Percentiles rank a stretch among this genome's conserved stretches.
These are phyloP conservation scores for Parathielavia appendiculata DNA, from an alignment of 495 filamentous ascomycete species.

Conservation along the genomic window DNA sequence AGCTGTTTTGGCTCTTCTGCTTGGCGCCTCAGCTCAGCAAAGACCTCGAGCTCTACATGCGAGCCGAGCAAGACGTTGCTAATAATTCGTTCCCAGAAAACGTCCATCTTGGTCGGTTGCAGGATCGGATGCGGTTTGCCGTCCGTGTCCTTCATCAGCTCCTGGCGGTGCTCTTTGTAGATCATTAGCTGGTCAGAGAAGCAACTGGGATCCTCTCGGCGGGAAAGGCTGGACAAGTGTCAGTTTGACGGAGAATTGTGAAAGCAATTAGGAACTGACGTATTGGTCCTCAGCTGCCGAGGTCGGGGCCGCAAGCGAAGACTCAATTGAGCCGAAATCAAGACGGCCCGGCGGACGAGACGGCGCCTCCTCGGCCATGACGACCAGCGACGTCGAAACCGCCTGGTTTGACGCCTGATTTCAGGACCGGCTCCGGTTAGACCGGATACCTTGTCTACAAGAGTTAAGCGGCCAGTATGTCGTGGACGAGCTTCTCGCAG, in stretches of 20 bases:
- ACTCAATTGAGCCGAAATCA: conserved; percentile 38
- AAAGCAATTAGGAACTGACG: too few relatives aligned
- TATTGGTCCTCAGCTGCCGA: conserved; percentile 43
- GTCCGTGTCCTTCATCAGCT: conserved; percentile 31
- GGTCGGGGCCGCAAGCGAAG: conserved; percentile 36
- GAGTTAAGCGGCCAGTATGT: conserved; percentile 12
- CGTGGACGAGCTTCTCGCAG: conserved; percentile 39
- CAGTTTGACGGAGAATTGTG: too few relatives aligned
- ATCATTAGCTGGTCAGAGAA: conserved; percentile 38
- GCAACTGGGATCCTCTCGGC: conserved; percentile 55
- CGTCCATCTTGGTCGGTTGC: not conserved
- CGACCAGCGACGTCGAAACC: conserved; percentile 20
- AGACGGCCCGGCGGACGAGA: conserved; percentile 41
- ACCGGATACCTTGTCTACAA: conserved; percentile 15
- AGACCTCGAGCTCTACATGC: conserved; percentile 14
- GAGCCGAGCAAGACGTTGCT: conserved; percentile 13
- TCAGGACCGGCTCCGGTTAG: conserved; percentile 30
- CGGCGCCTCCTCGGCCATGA: conserved; percentile 41
- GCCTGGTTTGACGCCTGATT: conserved; percentile 20
- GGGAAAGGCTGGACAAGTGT: conserved; percentile 28
- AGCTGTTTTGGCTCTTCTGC: conserved; percentile 8
- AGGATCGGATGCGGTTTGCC: conserved; percentile 28
- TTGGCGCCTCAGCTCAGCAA: conserved; percentile 17
- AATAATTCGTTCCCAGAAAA: conserved; percentile 19
- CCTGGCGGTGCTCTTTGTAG: conserved; percentile 39